Percentiles rank a stretch among this genome's conserved stretches.
Conservation (phyloP, 2,329 filamentous ascomycete species). For the Fusarium aywerte region DNA sequence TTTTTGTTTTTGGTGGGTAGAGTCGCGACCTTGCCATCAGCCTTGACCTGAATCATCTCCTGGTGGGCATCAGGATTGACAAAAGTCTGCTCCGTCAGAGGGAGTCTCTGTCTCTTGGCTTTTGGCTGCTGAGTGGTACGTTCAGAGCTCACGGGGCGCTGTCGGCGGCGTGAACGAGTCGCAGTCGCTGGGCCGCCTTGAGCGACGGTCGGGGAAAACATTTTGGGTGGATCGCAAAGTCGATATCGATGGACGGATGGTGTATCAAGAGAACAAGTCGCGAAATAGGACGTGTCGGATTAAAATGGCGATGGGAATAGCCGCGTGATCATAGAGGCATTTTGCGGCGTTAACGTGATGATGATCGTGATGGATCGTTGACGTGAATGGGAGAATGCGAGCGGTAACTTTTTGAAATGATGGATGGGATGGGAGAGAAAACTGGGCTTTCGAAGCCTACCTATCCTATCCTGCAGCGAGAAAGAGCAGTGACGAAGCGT, state of each 20-base stretch:
- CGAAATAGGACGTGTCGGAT: constrained; percentile 25
- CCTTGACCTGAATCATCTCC: constrained; percentile 68
- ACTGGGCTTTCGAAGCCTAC: constrained; percentile 31
- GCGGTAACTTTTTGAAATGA: constrained; percentile 40
- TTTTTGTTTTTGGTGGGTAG: constrained; percentile 56
- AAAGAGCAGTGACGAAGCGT: constrained; percentile 45
- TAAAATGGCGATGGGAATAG: constrained; percentile 40
- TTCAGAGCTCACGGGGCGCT: constrained; percentile 68
- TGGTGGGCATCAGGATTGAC: constrained; percentile 61
- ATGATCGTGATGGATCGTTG: constrained; percentile 30
- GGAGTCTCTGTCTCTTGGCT: constrained; percentile 70
- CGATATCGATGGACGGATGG: constrained; percentile 21
- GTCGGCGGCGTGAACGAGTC: constrained; percentile 70
- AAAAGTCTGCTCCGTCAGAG: constrained; percentile 67
- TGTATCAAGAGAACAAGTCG: constrained; percentile 21
- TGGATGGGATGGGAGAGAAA: constrained; percentile 33
- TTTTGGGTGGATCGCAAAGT: constrained; percentile 51
- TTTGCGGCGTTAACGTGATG: constrained; percentile 40
- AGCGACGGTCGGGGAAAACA: constrained; percentile 69
- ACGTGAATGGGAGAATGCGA: constrained; percentile 37
- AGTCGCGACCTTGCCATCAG: constrained; percentile 61
- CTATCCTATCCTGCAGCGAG: constrained; percentile 15
- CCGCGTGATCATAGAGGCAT: constrained; percentile 45
- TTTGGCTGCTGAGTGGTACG: constrained; percentile 67
- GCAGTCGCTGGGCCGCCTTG: constrained; percentile 65